Evolutionary conservation across 352 stramenopile species (phyloP), one percentile per base, ranked within the genome.

Genomic region (Pythium catenulatum): DNA sequence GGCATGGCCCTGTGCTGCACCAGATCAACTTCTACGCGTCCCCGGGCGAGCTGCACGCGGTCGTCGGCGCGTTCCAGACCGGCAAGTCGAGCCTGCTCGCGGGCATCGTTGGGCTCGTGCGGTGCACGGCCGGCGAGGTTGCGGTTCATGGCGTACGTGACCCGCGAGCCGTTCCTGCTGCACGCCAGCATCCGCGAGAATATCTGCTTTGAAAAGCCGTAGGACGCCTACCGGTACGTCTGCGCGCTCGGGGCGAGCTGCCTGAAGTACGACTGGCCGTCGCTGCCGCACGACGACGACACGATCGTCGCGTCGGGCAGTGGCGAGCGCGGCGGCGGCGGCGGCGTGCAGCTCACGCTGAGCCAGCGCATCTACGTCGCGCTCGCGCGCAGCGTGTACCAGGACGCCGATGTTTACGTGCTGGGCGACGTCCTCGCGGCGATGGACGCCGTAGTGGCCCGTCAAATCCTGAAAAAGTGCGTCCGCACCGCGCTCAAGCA

Each of bases 301-400:
- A 99, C 98, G 0, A 97, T 99, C 83, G 99, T 99, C 66, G 98
- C n/a, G n/a, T n/a, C n/a, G n/a, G n/a, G n/a, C n/a, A n/a, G n/a
- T n/a, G n/a, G n/a, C n/a, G n/a, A n/a, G n/a, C n/a, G 98, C 11
- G 97, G 99, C 88, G 99, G 99, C 70, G 74, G 73, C 3, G 97
- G 98, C 2, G 97, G 98, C 0, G 97, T 99, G 34, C 99, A 98
- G 48, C 89, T 99, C 9, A 98, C 90, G 48, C 98, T 97, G 13
- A 98, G 98, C 8, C 98, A 99, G 87, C 98, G 99, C 56, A 96
- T 95, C 43, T 92, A 96, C 36, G 91, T 98, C 25, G 91, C 90
- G 7, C 83, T 99, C 15, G 96, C 96, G 1, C 91, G 96, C 46
- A 94, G 95, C 30, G 88, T 96, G 19, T 98, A 98, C 80, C 91